Evolutionary conservation across 1,284 basidiomycete genomes (phyloP), one percentile per base, ranked within the genome.

Genomic region (Cryptococcus depauperatus): DNA sequence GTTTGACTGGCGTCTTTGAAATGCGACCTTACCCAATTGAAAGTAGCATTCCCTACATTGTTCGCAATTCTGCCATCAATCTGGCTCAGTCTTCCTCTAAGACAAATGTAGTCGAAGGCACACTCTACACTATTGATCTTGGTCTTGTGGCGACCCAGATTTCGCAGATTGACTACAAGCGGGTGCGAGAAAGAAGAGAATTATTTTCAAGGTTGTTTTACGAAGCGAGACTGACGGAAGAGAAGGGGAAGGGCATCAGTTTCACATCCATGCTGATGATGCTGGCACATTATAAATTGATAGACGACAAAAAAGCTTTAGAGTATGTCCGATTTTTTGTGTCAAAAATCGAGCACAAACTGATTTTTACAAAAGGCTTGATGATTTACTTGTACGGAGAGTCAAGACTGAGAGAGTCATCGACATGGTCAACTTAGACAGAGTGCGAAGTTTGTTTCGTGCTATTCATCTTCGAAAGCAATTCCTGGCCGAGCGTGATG

Each of bases 211-310:
- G 82, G 18, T 71, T 95, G 3, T 89, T 84, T 58, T 83, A 91
- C 59, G 90, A 95, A 72, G 88, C 89, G 3, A 80, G 77, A 52
- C 78, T 89, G 35, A 77, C 79, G 2, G 79, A 83, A 52, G 77
- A 84, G 50, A 77, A 76, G 23, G 81, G 80, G 1, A 77, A 79
- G 41, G 90, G 92, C 8, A 86, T 98, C 50, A 85, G 88, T 16
- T 97, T 97, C 73, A 88, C 82, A 5, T 79, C 83, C 35, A 95
- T 96, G 89, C 77, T 97, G 11, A 64, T 86, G 37, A 72, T 97
- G 44, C 73, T 98, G 27, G 85, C 89, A 0, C 91, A 95, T 64
- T 83, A 96, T 71, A 93, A 88, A 68, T 73, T 97, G 47, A 90
- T 97, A 55, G 79, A 90, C 48, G 89, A 95, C 64, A 80, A 79